Evolutionary conservation across 176 grass and related monocot species (phyloP).

Genomic region (Musa schizocarpa): DNA sequence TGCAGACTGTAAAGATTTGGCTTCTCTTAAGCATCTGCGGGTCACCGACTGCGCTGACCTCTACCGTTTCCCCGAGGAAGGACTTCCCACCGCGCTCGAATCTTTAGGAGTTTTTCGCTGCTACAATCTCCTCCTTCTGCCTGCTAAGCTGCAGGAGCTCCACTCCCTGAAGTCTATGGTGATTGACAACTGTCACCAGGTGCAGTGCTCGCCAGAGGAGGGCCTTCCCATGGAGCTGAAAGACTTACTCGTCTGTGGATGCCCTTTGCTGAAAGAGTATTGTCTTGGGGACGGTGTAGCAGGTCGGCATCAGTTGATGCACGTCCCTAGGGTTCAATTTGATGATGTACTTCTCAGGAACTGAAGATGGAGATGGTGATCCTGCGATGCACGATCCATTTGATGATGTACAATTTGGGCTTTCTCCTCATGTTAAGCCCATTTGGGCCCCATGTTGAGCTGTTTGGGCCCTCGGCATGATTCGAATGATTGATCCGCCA

Average conservation of each 20-base stretch:
- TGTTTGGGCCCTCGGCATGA: too few species aligned
- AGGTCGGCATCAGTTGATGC: conserved; percentile 46
- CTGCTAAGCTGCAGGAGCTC: conserved; percentile 33
- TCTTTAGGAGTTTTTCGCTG: conserved; percentile 43
- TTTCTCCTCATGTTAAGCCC: too few species aligned
- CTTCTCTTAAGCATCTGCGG: conserved; percentile 29
- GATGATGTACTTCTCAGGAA: conserved; percentile 4
- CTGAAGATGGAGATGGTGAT: not conserved
- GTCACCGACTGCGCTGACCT: conserved; percentile 34
- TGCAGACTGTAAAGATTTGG: conserved; percentile 26
- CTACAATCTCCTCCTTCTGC: conserved; percentile 32
- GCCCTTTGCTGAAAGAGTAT: conserved; percentile 27
- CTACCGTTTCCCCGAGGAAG: conserved; percentile 36
- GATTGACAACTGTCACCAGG: conserved; percentile 41
- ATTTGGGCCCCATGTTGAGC: too few species aligned
- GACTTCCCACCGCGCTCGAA: conserved; percentile 37
- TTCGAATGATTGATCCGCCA: too few species aligned
- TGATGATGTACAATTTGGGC: too few species aligned
- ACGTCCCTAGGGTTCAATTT: conserved; percentile 37
- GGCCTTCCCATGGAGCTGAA: conserved; percentile 34
- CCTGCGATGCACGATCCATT: not conserved
- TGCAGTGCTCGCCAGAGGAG: conserved; percentile 33
- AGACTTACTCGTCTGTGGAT: conserved; percentile 53
- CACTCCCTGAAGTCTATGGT: conserved; percentile 29
- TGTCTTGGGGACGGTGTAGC: conserved; percentile 28